phyloP scores from a whole-genome alignment of 2,329 filamentous ascomycete genomes.

The Trichoderma sp. region DNA sequence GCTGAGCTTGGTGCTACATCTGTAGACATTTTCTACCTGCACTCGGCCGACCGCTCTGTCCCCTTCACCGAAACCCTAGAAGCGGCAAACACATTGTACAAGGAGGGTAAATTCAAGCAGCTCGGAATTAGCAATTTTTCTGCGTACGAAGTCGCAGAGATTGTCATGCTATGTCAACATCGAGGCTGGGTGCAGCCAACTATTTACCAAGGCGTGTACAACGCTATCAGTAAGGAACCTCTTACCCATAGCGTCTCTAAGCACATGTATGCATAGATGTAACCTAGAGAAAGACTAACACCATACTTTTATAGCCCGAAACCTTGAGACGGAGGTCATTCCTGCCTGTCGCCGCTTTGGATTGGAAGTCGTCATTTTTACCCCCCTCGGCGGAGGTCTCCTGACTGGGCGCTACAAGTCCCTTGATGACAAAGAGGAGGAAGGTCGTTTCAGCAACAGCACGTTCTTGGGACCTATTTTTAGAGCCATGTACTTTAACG shows the following conservation, averaged over 20 bases:
- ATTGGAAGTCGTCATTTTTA: slow-evolving; percentile 12
- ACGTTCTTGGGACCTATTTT: slow-evolving; percentile 1
- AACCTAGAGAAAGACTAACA: neutral
- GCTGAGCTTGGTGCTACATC: neutral
- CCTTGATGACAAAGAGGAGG: neutral
- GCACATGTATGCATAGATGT: neutral
- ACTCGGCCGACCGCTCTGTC: slow-evolving; percentile 8
- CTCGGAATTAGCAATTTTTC: slow-evolving; percentile 75
- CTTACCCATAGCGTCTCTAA: neutral
- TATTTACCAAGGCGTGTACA: slow-evolving; percentile 79
- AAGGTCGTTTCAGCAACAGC: neutral
- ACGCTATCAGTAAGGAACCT: slow-evolving; percentile 52
- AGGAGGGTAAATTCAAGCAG: slow-evolving; percentile 66
- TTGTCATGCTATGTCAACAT: slow-evolving; percentile 69
- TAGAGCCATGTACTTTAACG: slow-evolving; percentile 56
- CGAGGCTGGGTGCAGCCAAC: slow-evolving; percentile 73
- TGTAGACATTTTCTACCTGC: slow-evolving; percentile 15
- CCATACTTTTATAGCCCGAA: slow-evolving; percentile 40
- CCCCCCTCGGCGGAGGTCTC: slow-evolving; percentile 7
- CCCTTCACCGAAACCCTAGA: slow-evolving; percentile 11
- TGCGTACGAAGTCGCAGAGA: slow-evolving; percentile 76
- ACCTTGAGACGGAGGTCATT: slow-evolving; percentile 67
- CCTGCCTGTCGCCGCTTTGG: slow-evolving; percentile 40
- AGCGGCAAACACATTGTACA: slow-evolving; percentile 6
- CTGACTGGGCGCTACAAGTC: slow-evolving; percentile 3